Evolutionary conservation across 192 early-diverging fungal genomes (phyloP), one percentile per base, ranked within the genome.

Genomic region (Coemansia sp.): DNA sequence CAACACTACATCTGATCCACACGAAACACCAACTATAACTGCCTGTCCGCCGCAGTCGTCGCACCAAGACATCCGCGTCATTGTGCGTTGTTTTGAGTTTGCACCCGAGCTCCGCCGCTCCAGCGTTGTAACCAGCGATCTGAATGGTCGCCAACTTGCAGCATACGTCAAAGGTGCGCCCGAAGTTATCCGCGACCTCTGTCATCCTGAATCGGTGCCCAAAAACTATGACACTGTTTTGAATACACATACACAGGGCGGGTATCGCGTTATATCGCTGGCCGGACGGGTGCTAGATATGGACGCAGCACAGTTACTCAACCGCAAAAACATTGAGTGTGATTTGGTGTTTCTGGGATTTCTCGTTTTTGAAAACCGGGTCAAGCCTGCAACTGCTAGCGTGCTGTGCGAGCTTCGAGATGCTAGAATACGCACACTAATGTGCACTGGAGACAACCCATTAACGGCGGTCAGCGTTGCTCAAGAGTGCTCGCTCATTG

Each of bases 371-470:
- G 98, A 98, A 67, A 99, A 99, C 85, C 91, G 93, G 74, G 68
- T 98, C 21, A 99, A 99, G 60, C 84, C 91, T 6, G 87, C 84
- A 2, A 94, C 96, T 0, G 72, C 84, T 0, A 60, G 70, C 2
- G 88, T 91, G 0, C 85, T 99, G 4, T 66, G 84, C 20, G 87
- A 86, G n/a, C 81, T 99, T 14, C 71, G 84, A 40, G 82, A 84
- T 26, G 96, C 98, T 4, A 79, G 74, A 15, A 94, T 99, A 56
- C 84, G 95, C 14, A 87, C 89, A 71, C 83, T 98, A 20, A 99
- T 99, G 98, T 98, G 96, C 67, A 98, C 98, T 0, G 93, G 95
- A 25, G 98, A 99, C 64, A 99, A 98, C 76, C 85, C 97, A 24
- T 77, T 98, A 9, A 99, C 98, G 5, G 93, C 95, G 5, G 86